Evolutionary conservation across 108 stramenopile genomes (phyloP).

Genomic region (Cylindrotheca closterium): DNA sequence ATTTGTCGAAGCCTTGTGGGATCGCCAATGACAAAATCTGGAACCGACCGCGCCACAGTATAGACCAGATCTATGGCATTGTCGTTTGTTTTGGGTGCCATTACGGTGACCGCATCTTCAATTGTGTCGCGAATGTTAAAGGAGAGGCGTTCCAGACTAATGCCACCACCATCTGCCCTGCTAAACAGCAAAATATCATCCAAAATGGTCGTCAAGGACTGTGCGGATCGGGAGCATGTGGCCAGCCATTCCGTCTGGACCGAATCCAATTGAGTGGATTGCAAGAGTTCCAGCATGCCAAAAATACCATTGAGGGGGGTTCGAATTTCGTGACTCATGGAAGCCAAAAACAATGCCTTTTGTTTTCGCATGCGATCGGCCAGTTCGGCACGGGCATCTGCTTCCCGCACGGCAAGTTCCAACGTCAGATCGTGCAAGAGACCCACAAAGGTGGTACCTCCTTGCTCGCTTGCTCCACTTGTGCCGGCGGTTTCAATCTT

Average conservation of each 20-base stretch:
- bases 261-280: slow-evolving; percentile 23
- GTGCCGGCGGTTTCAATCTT: slow-evolving; percentile 29
- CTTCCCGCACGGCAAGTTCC: slow-evolving; percentile 10
- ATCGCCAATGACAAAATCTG: slow-evolving; percentile 41
- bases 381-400: slow-evolving; percentile 18
- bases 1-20: slow-evolving; percentile 62
- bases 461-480: too few relatives aligned
- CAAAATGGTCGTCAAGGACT: slow-evolving; percentile 43
- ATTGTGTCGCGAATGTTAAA: slow-evolving; percentile 38
- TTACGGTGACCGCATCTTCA: slow-evolving; percentile 37
- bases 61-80: slow-evolving; percentile 20
- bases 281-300: slow-evolving; percentile 59
- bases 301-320: slow-evolving; percentile 71
- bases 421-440: slow-evolving; percentile 40
- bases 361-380: slow-evolving; percentile 7
- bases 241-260: slow-evolving; percentile 42
- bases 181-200: slow-evolving; percentile 50
- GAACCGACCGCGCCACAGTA: slow-evolving; percentile 11
- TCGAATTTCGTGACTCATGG: slow-evolving; percentile 58
- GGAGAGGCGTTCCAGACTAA: slow-evolving; percentile 48
- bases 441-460: slow-evolving; percentile 35
- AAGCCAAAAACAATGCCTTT: slow-evolving; percentile 35
- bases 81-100: slow-evolving; percentile 25
- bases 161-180: slow-evolving; percentile 55
- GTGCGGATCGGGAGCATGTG: slow-evolving; percentile 28